These are phyloP conservation scores for Russula sp. DNA, from an alignment of 768 basidiomycete species.

Conservation along the genomic window DNA sequence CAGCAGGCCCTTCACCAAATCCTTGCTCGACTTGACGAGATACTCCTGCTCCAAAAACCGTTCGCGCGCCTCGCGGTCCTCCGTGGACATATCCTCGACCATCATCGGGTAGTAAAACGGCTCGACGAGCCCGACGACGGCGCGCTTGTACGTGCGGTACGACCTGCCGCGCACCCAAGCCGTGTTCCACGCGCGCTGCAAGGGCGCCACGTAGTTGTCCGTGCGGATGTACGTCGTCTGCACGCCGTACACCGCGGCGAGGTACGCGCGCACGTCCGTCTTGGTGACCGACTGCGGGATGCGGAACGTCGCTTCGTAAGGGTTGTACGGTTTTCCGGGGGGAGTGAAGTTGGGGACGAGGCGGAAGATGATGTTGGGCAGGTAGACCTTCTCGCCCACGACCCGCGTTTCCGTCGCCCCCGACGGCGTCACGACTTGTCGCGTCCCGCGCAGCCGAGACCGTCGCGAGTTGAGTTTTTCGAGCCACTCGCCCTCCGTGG, in stretches of 20 bases:
- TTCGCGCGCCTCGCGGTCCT: constrained; percentile 49
- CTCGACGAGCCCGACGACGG: constrained; percentile 84
- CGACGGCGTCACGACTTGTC: constrained; percentile 32
- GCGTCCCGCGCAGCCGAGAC: constrained; percentile 62
- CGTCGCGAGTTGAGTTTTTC: constrained; percentile 50
- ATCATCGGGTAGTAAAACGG: constrained; percentile 91
- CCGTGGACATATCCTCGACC: constrained; percentile 66
- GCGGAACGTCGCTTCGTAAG: constrained; percentile 92
- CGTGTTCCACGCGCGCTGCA: constrained; percentile 29
- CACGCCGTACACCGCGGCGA: constrained; percentile 80
- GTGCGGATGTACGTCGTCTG: constrained; percentile 91
- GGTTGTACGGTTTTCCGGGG: constrained; percentile 77
- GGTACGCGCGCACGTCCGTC: constrained; percentile 84
- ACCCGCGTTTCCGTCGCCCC: constrained; percentile 46
- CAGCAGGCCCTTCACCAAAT: constrained; percentile 32
- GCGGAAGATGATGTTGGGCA: constrained; percentile 81
- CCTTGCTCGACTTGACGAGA: constrained; percentile 35
- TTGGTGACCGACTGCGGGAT: constrained; percentile 87
- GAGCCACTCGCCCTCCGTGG: constrained; percentile 56
- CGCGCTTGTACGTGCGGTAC: constrained; percentile 76
- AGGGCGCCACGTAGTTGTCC: constrained; percentile 75
- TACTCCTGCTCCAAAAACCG: constrained; percentile 62
- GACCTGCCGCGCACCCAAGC: constrained; percentile 30
- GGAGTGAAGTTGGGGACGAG: constrained; percentile 81
- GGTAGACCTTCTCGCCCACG: constrained; percentile 78